A percentile compares a stretch with the other conserved stretches of the same genome.
These are phyloP conservation scores for Solanum bulbocastanum DNA, from an alignment of 257 asterid species.

Conservation along the genomic window DNA sequence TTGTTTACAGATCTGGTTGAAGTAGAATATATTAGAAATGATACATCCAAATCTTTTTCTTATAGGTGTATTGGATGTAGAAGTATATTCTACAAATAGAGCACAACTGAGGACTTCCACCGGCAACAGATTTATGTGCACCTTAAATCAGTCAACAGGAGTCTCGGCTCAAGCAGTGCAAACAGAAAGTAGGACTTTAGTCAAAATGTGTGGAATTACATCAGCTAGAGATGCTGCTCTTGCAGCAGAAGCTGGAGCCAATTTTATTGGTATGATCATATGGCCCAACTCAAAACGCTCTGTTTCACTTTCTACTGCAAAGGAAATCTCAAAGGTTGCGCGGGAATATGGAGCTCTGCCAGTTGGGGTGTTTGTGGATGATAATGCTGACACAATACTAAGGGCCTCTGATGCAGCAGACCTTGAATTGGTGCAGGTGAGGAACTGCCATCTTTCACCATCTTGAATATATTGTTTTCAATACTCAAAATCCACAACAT, in stretches of 20 bases:
- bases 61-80: constrained; percentile 28
- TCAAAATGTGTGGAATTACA: constrained; percentile 92
- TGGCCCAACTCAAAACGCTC: constrained; percentile 95
- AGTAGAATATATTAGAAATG: background rate
- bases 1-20: background rate
- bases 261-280: constrained; percentile 84
- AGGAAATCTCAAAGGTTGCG: constrained; percentile 75
- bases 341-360: constrained; percentile 67
- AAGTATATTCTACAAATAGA: constrained; percentile 6
- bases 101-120: background rate
- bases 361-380: constrained; percentile 93
- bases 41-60: background rate
- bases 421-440: constrained; percentile 88
- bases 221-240: constrained; percentile 79
- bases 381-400: constrained; percentile 63
- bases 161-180: constrained; percentile 15
- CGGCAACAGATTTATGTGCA: constrained; percentile 19
- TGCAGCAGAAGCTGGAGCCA: constrained; percentile 94
- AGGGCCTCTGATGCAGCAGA: constrained; percentile 58
- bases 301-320: constrained; percentile 60
- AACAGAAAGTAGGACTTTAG: constrained; percentile 38
- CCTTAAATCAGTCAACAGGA: constrained; percentile 16
- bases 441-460: constrained; percentile 1
- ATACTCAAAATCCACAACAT: background rate
- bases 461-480: constrained; percentile 2